Conservation (phyloP, 2,329 filamentous ascomycete species). For the Arthrinium phaeospermum region DNA sequence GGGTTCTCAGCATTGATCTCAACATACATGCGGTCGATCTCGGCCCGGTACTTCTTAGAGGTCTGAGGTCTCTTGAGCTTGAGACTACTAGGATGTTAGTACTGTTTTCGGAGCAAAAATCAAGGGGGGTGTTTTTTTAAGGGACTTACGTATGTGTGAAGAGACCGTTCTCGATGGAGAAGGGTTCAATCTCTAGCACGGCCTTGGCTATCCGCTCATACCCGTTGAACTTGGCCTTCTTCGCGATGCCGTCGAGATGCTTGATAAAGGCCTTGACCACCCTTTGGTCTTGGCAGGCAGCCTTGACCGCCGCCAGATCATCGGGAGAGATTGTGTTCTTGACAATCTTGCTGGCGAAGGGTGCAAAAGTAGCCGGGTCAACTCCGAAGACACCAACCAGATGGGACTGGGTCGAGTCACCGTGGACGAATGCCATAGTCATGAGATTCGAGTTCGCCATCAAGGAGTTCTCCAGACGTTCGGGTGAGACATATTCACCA, state of each 20-base stretch:
- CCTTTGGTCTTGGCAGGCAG: constrained; percentile 70
- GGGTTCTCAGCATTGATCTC: constrained; percentile 52
- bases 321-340: constrained; percentile 67
- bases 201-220: constrained; percentile 83
- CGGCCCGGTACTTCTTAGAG: constrained; percentile 55
- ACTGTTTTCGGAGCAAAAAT: constrained; percentile 6
- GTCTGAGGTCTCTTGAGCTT: constrained; percentile 66
- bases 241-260: constrained; percentile 78
- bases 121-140: constrained; percentile 8
- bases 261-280: constrained; percentile 78
- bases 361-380: constrained; percentile 81
- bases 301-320: constrained; percentile 71
- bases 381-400: constrained; percentile 89
- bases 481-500: constrained; percentile 97
- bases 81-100: constrained; percentile 46
- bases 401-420: constrained; percentile 80
- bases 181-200: constrained; percentile 82
- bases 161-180: constrained; percentile 90
- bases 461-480: constrained; percentile 95
- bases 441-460: constrained; percentile 80
- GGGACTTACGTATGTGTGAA: constrained; percentile 81
- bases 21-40: constrained; percentile 63
- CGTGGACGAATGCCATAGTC: constrained; percentile 86
- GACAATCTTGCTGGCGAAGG: constrained; percentile 79
- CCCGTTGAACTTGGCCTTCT: constrained; percentile 86